These are phyloP conservation scores for Avena eriantha DNA, from an alignment of 176 grass and related monocot genomes.

Conservation along the genomic window DNA sequence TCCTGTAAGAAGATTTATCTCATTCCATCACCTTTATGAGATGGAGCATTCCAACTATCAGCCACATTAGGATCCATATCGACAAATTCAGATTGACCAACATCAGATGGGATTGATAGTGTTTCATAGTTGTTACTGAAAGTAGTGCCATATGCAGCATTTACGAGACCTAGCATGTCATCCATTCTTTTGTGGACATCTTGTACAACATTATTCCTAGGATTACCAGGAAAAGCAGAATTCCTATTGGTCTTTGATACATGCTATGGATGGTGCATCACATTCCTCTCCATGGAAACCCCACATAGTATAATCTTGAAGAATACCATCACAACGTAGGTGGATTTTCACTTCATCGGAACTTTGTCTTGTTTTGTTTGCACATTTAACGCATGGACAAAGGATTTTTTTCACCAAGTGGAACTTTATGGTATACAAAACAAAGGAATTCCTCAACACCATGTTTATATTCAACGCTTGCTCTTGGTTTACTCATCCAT, in stretches of 20 bases:
- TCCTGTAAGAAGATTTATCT: neutral
- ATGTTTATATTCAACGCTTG: neutral
- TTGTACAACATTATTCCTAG: neutral
- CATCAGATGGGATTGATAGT: neutral
- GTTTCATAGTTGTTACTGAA: neutral
- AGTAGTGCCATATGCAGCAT: neutral
- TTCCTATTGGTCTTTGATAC: neutral
- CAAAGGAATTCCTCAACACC: neutral
- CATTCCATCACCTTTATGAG: neutral
- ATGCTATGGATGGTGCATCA: neutral
- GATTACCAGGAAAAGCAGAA: neutral
- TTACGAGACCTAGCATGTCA: slow-evolving; percentile 1
- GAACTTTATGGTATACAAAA: slow-evolving; percentile 9
- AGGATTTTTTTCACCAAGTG: neutral
- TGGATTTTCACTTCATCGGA: slow-evolving; percentile 17
- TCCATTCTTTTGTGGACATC: neutral
- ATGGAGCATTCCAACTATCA: neutral
- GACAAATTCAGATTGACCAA: neutral
- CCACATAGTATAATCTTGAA: slow-evolving; percentile 16
- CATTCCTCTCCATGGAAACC: neutral
- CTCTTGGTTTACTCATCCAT: slow-evolving; percentile 32
- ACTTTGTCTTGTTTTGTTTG: neutral
- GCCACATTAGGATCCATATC: neutral
- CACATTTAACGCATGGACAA: slow-evolving; percentile 19
- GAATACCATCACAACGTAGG: slow-evolving; percentile 25